Percentiles rank a stretch among this genome's conserved stretches.
These are phyloP conservation scores for Diaporthe eres DNA, from an alignment of 2,329 filamentous ascomycete genomes.

Conservation along the genomic window DNA sequence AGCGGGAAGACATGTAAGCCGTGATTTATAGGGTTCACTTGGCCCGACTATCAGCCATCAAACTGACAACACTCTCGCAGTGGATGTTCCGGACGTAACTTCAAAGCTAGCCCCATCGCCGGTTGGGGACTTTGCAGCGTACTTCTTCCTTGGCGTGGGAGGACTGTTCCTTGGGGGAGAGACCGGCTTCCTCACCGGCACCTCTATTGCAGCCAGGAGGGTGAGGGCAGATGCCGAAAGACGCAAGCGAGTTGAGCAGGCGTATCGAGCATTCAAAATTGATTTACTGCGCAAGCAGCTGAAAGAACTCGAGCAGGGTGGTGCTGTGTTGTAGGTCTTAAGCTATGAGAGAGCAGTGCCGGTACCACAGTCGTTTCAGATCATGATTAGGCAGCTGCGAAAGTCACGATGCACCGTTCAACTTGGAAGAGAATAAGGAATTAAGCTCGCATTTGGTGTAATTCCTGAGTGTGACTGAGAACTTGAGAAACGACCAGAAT, in stretches of 20 bases:
- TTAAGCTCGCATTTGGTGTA: too few species aligned
- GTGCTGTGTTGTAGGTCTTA: not conserved
- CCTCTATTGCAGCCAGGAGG: slow-evolving; percentile 64
- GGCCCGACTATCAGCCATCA: too few species aligned
- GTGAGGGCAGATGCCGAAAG: slow-evolving; percentile 69
- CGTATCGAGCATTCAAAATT: slow-evolving; percentile 73
- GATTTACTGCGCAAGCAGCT: slow-evolving; percentile 75
- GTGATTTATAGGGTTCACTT: not conserved
- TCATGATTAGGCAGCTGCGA: not conserved
- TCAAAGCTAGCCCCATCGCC: slow-evolving; percentile 68
- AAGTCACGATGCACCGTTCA: not conserved
- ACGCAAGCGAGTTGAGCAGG: slow-evolving; percentile 70
- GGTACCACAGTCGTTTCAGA: too few species aligned
- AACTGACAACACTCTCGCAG: slow-evolving; percentile 51
- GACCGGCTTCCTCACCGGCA: slow-evolving; percentile 71
- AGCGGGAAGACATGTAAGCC: slow-evolving; percentile 69
- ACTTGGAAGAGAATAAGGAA: too few species aligned
- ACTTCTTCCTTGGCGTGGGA: slow-evolving; percentile 72
- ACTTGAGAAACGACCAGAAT: too few species aligned
- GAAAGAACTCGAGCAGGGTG: slow-evolving; percentile 61
- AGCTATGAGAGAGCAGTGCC: not conserved
- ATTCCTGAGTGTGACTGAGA: too few species aligned
- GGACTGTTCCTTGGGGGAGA: slow-evolving; percentile 77
- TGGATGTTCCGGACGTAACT: slow-evolving; percentile 73
- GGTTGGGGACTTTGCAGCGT: slow-evolving; percentile 73